A percentile compares a stretch with the other conserved stretches of the same genome.
Evolutionary conservation across 306 rosid genomes (phyloP).

Genomic region (Clitoria ternatea): DNA sequence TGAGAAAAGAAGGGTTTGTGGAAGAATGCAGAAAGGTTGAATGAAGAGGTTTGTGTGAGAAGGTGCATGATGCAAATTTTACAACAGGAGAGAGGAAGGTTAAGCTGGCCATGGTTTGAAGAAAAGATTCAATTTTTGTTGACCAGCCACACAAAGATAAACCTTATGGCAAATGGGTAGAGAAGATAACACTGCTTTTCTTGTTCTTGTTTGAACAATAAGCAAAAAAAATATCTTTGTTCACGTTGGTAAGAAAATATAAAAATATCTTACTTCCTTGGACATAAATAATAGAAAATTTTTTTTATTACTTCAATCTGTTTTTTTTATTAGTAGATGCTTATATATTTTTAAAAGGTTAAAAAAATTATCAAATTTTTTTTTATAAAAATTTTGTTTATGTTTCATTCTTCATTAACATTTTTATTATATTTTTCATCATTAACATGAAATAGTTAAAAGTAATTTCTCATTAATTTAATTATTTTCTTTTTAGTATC

Average conservation of each 20-base stretch:
- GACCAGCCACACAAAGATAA: too few relatives aligned
- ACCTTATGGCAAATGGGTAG: neutral
- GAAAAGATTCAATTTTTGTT: slow-evolving; percentile 1
- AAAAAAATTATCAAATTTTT: too few relatives aligned
- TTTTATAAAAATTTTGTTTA: too few relatives aligned
- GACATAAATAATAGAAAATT: neutral
- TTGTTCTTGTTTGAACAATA: neutral
- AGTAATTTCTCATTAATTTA: too few relatives aligned
- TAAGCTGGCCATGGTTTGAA: slow-evolving; percentile 38
- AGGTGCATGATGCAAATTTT: neutral
- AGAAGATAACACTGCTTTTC: neutral
- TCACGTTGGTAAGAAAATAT: neutral
- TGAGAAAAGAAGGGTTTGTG: slow-evolving; percentile 21
- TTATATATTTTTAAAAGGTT: too few relatives aligned
- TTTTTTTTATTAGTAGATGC: too few relatives aligned
- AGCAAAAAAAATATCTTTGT: neutral
- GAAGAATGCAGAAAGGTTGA: slow-evolving; percentile 32
- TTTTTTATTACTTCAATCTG: too few relatives aligned
- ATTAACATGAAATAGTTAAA: too few relatives aligned
- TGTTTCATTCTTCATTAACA: too few relatives aligned
- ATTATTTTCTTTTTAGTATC: too few relatives aligned
- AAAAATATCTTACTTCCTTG: neutral
- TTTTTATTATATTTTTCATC: too few relatives aligned
- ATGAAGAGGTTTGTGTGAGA: slow-evolving; percentile 44
- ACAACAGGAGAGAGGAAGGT: slow-evolving; percentile 33